A percentile compares a stretch with the other conserved stretches of the same genome.
These are phyloP conservation scores for Xylaria sp. DNA, from an alignment of 2,329 filamentous ascomycete genomes.

Conservation along the genomic window DNA sequence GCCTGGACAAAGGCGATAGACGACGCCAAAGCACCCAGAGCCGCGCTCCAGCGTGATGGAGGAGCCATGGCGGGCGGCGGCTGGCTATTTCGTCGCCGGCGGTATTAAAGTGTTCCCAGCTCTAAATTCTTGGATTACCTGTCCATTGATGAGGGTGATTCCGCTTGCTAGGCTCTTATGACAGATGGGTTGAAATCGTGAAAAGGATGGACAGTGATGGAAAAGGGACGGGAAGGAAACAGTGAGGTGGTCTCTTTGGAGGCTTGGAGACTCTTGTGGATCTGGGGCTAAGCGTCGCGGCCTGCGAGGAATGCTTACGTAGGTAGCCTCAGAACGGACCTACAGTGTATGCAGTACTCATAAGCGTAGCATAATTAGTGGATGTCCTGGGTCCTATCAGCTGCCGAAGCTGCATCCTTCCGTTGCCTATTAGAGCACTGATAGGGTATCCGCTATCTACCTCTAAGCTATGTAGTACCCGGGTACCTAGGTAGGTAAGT, in stretches of 20 bases:
- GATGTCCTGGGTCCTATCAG: neutral
- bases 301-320: slow-evolving; percentile 17
- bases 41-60: slow-evolving; percentile 44
- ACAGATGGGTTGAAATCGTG: neutral
- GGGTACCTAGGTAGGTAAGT: too few relatives aligned
- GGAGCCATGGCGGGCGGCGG: slow-evolving; percentile 44
- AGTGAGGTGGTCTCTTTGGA: slow-evolving; percentile 34
- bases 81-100: slow-evolving; percentile 16
- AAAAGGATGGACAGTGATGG: neutral
- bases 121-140: slow-evolving; percentile 8
- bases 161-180: neutral
- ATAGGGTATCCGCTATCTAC: neutral
- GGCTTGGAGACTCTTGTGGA: slow-evolving; percentile 17
- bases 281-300: slow-evolving; percentile 23
- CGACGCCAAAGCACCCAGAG: slow-evolving; percentile 57
- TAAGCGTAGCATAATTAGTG: neutral
- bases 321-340: slow-evolving; percentile 5
- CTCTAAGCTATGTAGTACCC: too few relatives aligned
- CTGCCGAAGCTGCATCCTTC: neutral
- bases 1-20: slow-evolving; percentile 51
- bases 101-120: slow-evolving; percentile 17
- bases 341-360: neutral
- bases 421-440: neutral
- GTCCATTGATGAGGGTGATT: slow-evolving; percentile 29
- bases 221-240: slow-evolving; percentile 4